Base-by-base conservation (phyloP, 352 stramenopile genomes). In the Phytopythium sindhum region DNA sequence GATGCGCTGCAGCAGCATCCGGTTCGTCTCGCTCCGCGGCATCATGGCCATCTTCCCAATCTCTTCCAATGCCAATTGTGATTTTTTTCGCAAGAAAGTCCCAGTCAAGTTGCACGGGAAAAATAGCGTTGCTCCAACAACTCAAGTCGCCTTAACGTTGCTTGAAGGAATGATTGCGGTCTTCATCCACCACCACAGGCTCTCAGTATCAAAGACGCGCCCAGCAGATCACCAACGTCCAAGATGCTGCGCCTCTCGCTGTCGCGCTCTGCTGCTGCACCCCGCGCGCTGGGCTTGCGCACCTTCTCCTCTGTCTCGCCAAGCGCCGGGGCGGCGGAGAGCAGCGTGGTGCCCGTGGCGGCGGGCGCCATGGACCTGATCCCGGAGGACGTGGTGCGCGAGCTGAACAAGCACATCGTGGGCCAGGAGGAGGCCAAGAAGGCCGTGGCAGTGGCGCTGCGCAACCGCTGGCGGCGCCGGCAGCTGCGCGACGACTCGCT, bases 361-460 rank as follows among this genome's bases (percentile, higher is more conserved):
- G 23, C 24, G 11, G 19, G 9, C 21, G 48, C n/a, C 31, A 66
- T 48, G 17, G 80, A 92, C 57, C 70, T 93, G 11, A 96, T 94
- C 68, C 93, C 93, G 10, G 80, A 91, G 33, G 87, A 98, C 58
- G 91, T 99, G 50, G 96, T 99, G 51, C 69, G 72, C 9, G 81
- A 95, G 70, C 85, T 99, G 37, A 84, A 99, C 81, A 97, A 97
- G 75, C 88, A 98, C 73, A 98, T 99, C 61, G 88, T 99, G 7
- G 96, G 97, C 0, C 97, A 99, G 71, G 63, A 90, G 31, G 95
- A 98, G 55, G 97, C 97, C 48, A 99, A 99, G 80, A 89, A 95
- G 62, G 97, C 97, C 17, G 96, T 99, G 23, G 97, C 97, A 11
- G 98, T 99, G 65, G 97, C 97, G n/a, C 87, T 99, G 75, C 87